Conservation (phyloP, 345 rosid genomes). For the Excoecaria agallocha region DNA sequence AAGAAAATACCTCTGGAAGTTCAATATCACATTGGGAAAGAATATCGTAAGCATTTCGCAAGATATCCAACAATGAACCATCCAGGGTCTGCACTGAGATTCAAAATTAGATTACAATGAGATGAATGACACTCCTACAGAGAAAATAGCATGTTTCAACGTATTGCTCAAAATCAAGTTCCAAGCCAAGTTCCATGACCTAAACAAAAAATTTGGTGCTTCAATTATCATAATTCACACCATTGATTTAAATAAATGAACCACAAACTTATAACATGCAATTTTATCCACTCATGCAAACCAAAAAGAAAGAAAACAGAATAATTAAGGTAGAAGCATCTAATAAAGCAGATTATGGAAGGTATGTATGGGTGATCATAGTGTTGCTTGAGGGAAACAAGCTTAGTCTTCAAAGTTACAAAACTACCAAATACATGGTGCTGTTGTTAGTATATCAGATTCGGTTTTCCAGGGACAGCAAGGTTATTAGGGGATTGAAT, state of each 20-base stretch:
- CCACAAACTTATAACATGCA: not conserved
- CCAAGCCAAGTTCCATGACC: not conserved
- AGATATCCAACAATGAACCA: constrained; percentile 79
- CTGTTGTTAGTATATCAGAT: not conserved
- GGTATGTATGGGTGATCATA: not conserved
- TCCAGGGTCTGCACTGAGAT: constrained; percentile 76
- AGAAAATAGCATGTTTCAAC: not conserved
- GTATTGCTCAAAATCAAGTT: not conserved
- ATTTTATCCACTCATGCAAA: not conserved
- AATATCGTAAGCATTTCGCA: constrained; percentile 84
- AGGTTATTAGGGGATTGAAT: not conserved
- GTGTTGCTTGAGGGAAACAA: not conserved
- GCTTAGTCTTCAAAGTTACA: not conserved
- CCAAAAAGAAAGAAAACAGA: not conserved
- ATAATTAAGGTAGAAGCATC: not conserved
- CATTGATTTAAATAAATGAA: not conserved
- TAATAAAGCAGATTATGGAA: not conserved
- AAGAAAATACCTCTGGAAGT: constrained; percentile 59
- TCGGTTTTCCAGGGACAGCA: not conserved
- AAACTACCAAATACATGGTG: not conserved
- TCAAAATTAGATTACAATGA: constrained; percentile 5
- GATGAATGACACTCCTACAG: constrained; percentile 12
- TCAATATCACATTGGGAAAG: constrained; percentile 66
- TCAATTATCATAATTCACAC: not conserved
- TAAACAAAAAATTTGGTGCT: not conserved